Percentiles rank a stretch among this genome's conserved stretches.
Conservation (phyloP, 2,329 filamentous ascomycete genomes). For the Microdochium paspali region DNA sequence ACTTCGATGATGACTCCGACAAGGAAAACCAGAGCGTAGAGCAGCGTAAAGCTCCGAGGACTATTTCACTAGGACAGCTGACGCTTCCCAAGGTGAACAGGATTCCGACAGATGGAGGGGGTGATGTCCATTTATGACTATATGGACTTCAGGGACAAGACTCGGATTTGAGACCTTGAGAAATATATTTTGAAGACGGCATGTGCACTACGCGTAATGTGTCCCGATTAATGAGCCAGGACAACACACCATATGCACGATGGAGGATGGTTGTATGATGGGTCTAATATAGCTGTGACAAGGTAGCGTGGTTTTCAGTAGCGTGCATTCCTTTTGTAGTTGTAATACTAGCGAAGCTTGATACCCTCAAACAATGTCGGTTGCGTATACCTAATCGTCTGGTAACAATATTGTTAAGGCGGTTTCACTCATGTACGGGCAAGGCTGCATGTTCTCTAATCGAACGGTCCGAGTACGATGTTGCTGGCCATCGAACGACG, state of each 20-base stretch:
- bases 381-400: no score
- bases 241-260: background rate
- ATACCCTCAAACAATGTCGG: background rate
- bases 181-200: background rate
- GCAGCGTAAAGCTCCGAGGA: constrained; percentile 42
- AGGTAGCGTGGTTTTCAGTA: background rate
- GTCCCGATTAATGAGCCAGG: background rate
- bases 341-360: background rate
- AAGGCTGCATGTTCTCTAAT: no score
- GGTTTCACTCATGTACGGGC: no score
- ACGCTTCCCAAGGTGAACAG: constrained; percentile 33
- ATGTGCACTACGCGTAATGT: no score
- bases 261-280: background rate
- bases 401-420: no score
- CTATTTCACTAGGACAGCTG: constrained; percentile 54
- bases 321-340: background rate
- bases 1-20: constrained; percentile 23
- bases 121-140: constrained; percentile 22
- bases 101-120: constrained; percentile 8
- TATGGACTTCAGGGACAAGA: constrained; percentile 9
- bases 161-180: background rate
- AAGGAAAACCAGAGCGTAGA: background rate
- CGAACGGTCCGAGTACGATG: no score
- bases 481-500: no score
- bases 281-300: background rate